Conservation (phyloP, 75 land plant genomes). For the Pinus tabuliformis region DNA sequence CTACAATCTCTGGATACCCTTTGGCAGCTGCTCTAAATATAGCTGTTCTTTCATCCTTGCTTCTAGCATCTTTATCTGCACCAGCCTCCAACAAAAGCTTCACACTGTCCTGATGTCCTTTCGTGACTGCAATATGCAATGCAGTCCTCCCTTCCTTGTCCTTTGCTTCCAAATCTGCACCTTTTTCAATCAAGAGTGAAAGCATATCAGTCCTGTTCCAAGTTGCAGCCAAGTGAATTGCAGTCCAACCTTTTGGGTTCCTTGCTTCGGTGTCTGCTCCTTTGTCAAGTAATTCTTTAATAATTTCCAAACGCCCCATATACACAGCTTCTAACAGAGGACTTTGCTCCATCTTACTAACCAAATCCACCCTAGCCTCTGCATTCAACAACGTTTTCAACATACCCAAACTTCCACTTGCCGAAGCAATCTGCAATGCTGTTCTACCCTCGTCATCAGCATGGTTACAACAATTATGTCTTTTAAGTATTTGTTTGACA, state of each 20-base stretch:
- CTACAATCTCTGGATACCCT: slow-evolving; percentile 47
- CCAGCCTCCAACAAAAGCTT: slow-evolving; percentile 44
- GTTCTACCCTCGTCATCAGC: slow-evolving; percentile 17
- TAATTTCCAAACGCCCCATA: slow-evolving; percentile 18
- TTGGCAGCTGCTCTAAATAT: slow-evolving; percentile 60
- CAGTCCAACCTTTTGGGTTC: slow-evolving; percentile 8
- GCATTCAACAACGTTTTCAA: slow-evolving; percentile 16
- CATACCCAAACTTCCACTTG: slow-evolving; percentile 14
- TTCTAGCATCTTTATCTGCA: slow-evolving; percentile 45
- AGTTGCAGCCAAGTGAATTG: slow-evolving; percentile 15
- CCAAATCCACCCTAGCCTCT: slow-evolving; percentile 21
- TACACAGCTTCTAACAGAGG: slow-evolving; percentile 39
- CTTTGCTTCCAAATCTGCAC: slow-evolving; percentile 25
- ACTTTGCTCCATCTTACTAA: slow-evolving; percentile 20
- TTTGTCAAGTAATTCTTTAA: slow-evolving; percentile 7
- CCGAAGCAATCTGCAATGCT: slow-evolving; percentile 25
- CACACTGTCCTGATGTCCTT: slow-evolving; percentile 19
- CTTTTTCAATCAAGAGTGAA: slow-evolving; percentile 11
- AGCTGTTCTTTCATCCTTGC: slow-evolving; percentile 55
- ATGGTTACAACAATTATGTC: slow-evolving; percentile 9
- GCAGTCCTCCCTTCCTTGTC: slow-evolving; percentile 51
- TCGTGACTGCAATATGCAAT: slow-evolving; percentile 39
- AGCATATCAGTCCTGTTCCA: slow-evolving; percentile 12
- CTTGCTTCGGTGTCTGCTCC: slow-evolving; percentile 18
- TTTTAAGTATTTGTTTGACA: slow-evolving; percentile 21